phyloP scores from a whole-genome alignment of 164 flowering plant species.

The Magnolia kwangsiensis region DNA sequence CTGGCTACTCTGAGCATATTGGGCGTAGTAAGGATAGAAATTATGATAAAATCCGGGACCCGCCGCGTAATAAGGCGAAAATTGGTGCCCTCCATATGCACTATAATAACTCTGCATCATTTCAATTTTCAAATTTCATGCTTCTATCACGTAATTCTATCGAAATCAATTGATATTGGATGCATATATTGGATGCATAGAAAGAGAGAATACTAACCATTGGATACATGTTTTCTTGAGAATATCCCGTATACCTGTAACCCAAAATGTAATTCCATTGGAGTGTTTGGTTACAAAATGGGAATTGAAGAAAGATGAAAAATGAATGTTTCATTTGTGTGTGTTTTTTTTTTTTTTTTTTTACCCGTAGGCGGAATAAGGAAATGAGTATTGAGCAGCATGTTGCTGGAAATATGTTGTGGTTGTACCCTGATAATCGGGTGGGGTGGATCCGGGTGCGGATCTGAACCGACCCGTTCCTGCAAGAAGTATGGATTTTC shows the following conservation, averaged over 20 bases:
- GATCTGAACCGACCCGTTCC: slow-evolving; percentile 50
- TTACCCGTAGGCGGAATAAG: slow-evolving; percentile 62
- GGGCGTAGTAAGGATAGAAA: slow-evolving; percentile 50
- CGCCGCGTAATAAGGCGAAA: slow-evolving; percentile 45
- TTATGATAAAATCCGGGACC: slow-evolving; percentile 35
- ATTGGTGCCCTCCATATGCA: slow-evolving; percentile 55
- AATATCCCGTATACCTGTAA: slow-evolving; percentile 50
- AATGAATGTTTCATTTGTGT: neutral
- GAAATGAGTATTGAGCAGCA: slow-evolving; percentile 43
- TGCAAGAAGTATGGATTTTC: slow-evolving; percentile 3
- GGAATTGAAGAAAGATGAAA: neutral
- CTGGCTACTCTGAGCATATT: slow-evolving; percentile 48
- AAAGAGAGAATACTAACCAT: slow-evolving; percentile 36
- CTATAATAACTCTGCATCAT: slow-evolving; percentile 48
- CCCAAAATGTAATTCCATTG: neutral
- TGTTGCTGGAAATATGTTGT: slow-evolving; percentile 38
- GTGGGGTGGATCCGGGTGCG: slow-evolving; percentile 27
- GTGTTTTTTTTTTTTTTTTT: slow-evolving; percentile 14
- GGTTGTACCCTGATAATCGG: slow-evolving; percentile 39
- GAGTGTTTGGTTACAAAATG: neutral
- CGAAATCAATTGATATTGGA: neutral
- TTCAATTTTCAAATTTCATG: neutral
- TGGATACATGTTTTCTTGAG: slow-evolving; percentile 55
- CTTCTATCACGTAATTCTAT: neutral
- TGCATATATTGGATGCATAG: neutral